Percentiles rank a stretch among this genome's conserved stretches.
Evolutionary conservation across 2,329 filamentous ascomycete genomes (phyloP).

Genomic region (Penicillium psychrosexuale): DNA sequence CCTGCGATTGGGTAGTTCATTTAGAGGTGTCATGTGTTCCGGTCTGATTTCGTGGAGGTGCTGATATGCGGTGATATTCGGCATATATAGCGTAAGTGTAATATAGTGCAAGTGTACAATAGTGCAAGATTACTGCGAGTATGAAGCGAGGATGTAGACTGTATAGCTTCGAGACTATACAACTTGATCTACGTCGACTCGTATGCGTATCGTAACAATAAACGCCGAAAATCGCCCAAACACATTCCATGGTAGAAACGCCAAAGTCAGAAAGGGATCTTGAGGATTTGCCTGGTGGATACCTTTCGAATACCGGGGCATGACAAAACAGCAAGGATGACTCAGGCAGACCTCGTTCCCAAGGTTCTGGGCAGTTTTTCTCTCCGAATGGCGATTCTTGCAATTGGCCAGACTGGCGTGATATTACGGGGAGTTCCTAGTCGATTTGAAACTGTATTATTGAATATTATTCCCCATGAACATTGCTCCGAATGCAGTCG

Average conservation of each 20-base stretch:
- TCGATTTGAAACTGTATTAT: neutral
- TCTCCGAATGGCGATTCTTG: neutral
- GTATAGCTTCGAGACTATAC: neutral
- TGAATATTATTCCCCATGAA: neutral
- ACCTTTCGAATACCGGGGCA: conserved; percentile 26
- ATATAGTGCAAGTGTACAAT: no score
- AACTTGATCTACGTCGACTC: neutral
- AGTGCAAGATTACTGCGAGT: neutral
- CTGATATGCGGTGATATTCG: neutral
- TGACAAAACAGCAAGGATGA: conserved; percentile 22
- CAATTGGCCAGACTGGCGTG: neutral
- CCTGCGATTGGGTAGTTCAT: conserved; percentile 2
- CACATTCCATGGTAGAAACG: neutral
- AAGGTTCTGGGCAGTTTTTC: neutral
- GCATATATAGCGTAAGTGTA: neutral
- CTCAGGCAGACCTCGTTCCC: conserved; percentile 8
- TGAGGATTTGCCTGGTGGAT: conserved; percentile 13
- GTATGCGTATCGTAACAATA: neutral
- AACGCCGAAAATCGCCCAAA: neutral
- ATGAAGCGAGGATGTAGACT: neutral
- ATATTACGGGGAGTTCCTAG: neutral
- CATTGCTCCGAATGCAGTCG: neutral
- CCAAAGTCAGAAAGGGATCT: neutral
- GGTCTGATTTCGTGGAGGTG: conserved; percentile 16
- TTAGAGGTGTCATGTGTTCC: conserved; percentile 8